Evolutionary conservation across 495 filamentous ascomycete species (phyloP).

Genomic region (Geoglossum glabrum): DNA sequence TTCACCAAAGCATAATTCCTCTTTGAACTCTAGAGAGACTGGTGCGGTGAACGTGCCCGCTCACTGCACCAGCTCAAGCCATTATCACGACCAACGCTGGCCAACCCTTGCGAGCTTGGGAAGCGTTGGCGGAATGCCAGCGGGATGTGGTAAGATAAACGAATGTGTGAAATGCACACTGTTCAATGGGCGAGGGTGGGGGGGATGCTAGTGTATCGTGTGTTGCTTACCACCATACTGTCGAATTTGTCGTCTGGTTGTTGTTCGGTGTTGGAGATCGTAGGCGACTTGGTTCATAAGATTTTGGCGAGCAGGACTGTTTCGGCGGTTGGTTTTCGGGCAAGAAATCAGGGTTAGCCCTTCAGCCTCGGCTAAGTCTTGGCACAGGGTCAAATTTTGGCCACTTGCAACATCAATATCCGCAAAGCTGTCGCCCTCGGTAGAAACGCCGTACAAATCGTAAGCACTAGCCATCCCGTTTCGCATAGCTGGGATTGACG

Average conservation of each 20-base stretch:
- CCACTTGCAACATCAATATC: too few relatives aligned
- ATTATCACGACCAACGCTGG: constrained; percentile 46
- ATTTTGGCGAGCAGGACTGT: neutral
- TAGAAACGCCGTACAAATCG: too few relatives aligned
- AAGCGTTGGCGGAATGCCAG: constrained; percentile 23
- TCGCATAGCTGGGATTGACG: too few relatives aligned
- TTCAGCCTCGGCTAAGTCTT: neutral
- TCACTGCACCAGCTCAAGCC: constrained; percentile 63
- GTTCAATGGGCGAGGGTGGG: constrained; percentile 6
- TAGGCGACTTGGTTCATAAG: neutral
- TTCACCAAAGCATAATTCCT: constrained; percentile 61
- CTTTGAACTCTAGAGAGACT: constrained; percentile 81
- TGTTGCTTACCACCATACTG: neutral
- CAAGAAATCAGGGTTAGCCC: neutral
- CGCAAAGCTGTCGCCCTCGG: too few relatives aligned
- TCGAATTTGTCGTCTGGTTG: neutral
- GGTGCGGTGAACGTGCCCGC: constrained; percentile 24
- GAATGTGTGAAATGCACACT: too few relatives aligned
- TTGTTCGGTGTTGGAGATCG: neutral
- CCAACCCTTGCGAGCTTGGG: constrained; percentile 9
- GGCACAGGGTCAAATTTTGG: too few relatives aligned
- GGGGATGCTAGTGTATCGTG: neutral
- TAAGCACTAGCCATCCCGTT: too few relatives aligned
- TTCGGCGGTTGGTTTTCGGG: neutral
- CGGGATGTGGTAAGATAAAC: too few relatives aligned